Percentiles rank a stretch among this genome's conserved stretches.
Conservation (phyloP, 768 basidiomycete species). For the Podaxis sp. region DNA sequence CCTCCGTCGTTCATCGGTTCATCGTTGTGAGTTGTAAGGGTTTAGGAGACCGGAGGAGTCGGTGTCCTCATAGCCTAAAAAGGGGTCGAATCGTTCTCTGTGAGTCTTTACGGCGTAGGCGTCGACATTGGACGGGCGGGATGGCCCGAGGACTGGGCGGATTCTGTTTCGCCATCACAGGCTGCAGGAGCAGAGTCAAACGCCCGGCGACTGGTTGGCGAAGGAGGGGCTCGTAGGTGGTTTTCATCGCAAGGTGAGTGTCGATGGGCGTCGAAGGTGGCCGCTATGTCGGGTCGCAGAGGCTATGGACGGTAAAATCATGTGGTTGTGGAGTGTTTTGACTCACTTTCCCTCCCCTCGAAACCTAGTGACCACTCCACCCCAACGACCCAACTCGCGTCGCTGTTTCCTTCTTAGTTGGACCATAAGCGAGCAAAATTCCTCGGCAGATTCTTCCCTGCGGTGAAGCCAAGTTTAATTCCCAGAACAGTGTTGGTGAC, state of each 20-base stretch:
- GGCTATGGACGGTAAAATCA: not conserved
- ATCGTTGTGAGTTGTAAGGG: too few species aligned
- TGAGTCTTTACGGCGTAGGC: too few species aligned
- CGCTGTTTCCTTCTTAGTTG: not conserved
- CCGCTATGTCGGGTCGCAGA: not conserved
- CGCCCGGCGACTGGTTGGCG: not conserved
- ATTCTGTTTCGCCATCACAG: not conserved
- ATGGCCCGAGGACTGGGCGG: not conserved
- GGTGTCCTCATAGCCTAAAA: too few species aligned
- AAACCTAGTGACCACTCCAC: not conserved
- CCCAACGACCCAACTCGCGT: not conserved
- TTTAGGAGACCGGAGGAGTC: too few species aligned
- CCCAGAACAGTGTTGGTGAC: not conserved
- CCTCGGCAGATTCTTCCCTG: not conserved
- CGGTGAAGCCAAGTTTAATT: not conserved
- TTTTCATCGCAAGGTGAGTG: not conserved
- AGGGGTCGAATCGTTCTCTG: not conserved
- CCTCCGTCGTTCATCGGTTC: too few species aligned
- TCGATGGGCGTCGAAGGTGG: not conserved
- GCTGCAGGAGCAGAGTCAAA: not conserved
- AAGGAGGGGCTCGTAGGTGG: too few species aligned
- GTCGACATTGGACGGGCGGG: too few species aligned
- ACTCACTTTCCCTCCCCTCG: not conserved
- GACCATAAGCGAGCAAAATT: not conserved
- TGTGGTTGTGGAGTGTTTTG: not conserved